A percentile compares a stretch with the other conserved stretches of the same genome.
Evolutionary conservation across 164 flowering plant species (phyloP).

Genomic region (Akebia trifoliata): DNA sequence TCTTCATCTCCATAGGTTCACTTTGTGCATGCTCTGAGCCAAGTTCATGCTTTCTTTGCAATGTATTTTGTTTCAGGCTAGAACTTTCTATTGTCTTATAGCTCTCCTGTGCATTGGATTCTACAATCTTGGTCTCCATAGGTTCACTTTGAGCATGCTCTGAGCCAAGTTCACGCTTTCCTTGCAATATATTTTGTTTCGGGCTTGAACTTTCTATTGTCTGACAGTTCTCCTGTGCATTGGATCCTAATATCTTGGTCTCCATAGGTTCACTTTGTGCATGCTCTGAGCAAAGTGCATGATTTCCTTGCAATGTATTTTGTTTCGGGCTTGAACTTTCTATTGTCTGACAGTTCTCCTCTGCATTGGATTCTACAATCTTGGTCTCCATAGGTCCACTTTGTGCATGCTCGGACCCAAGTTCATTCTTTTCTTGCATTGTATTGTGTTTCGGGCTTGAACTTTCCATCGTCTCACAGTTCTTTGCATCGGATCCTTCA

Average conservation of each 20-base stretch:
- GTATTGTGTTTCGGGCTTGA: background rate
- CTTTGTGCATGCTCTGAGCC: background rate
- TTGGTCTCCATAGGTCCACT: background rate
- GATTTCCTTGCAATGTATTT: background rate
- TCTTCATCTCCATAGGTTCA: background rate
- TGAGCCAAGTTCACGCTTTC: background rate
- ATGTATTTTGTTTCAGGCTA: too few species aligned
- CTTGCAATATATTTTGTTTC: background rate
- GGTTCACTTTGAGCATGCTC: too few species aligned
- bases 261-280: background rate
- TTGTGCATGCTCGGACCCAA: slow-evolving; percentile 5
- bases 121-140: too few species aligned
- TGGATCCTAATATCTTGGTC: background rate
- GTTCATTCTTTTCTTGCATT: slow-evolving; percentile 8
- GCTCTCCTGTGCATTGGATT: too few species aligned
- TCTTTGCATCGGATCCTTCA: too few species aligned
- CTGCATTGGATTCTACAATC: background rate
- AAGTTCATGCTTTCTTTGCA: too few species aligned
- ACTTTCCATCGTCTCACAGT: background rate
- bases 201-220: slow-evolving; percentile 1
- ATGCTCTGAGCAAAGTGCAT: background rate
- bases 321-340: slow-evolving; percentile 2
- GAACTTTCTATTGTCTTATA: too few species aligned
- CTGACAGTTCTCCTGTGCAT: background rate
- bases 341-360: slow-evolving; percentile 3